phyloP scores from a whole-genome alignment of 1,284 basidiomycete species.

The Calocybe gambosa region DNA sequence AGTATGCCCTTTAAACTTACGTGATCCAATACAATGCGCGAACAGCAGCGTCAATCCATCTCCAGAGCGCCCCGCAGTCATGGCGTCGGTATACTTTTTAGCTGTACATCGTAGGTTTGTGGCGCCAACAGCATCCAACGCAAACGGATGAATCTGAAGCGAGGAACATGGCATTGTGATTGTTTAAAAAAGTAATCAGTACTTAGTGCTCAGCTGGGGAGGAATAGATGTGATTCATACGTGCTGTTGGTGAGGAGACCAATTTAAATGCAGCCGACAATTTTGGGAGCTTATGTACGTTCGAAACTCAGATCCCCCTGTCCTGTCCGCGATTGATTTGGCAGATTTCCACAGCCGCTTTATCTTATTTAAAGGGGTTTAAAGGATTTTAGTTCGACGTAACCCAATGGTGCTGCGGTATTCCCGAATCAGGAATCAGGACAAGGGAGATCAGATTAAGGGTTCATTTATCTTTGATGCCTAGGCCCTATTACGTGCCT shows the following conservation, averaged over 20 bases:
- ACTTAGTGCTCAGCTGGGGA: neutral
- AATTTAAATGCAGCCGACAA: neutral
- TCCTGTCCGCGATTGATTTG: neutral
- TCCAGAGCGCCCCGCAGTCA: neutral
- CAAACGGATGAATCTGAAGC: constrained; percentile 10
- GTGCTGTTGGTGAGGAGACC: neutral
- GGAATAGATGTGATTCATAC: neutral
- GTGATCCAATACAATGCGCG: constrained; percentile 25
- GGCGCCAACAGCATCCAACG: constrained; percentile 6
- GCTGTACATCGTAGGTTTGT: constrained; percentile 20
- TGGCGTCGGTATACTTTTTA: constrained; percentile 19
- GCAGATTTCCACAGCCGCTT: neutral
- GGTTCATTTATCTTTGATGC: neutral
- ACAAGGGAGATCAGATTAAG: neutral
- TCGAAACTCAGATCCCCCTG: neutral
- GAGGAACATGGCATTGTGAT: neutral
- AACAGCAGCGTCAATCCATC: constrained; percentile 24
- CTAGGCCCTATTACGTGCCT: neutral
- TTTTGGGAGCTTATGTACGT: neutral
- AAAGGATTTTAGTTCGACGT: neutral
- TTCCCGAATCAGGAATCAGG: neutral
- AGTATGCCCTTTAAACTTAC: constrained; percentile 20
- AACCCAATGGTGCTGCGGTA: neutral
- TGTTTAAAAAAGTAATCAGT: neutral
- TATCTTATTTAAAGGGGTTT: neutral